Percentiles rank a stretch among this genome's conserved stretches.
Evolutionary conservation across 1,284 basidiomycete genomes (phyloP).

Genomic region (Cryptococcus amylolentus): DNA sequence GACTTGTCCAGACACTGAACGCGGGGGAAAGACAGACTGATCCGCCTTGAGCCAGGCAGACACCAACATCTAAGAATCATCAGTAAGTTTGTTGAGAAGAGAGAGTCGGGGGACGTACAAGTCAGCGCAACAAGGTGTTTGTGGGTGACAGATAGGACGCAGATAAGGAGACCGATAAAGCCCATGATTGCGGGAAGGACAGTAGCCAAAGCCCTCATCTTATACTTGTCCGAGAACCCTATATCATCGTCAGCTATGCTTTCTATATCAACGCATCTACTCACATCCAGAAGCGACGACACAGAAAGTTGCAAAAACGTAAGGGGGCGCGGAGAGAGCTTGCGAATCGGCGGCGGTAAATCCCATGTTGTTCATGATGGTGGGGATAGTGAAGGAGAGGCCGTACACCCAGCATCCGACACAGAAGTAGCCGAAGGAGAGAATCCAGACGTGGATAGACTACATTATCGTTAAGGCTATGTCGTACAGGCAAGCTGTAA

Average conservation of each 20-base stretch:
- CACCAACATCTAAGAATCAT: conserved; percentile 20
- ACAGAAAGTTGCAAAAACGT: conserved; percentile 16
- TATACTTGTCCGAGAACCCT: conserved; percentile 7
- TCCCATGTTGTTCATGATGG: conserved; percentile 12
- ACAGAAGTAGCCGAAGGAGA: conserved; percentile 17
- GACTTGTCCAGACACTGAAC: conserved; percentile 25
- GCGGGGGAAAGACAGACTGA: conserved; percentile 30
- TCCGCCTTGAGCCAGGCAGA: conserved; percentile 27
- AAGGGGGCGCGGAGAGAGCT: conserved; percentile 8
- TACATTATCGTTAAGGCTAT: conserved; percentile 1
- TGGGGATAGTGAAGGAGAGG: conserved; percentile 47
- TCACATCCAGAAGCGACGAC: conserved; percentile 16
- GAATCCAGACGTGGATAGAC: conserved; percentile 22
- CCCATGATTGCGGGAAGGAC: background rate
- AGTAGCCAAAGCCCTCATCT: background rate
- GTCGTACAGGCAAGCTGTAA: background rate
- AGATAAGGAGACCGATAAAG: background rate
- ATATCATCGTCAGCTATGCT: too few species aligned
- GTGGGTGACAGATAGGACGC: conserved; percentile 15
- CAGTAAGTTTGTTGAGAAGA: background rate
- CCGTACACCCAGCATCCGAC: conserved; percentile 51
- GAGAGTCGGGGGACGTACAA: conserved; percentile 12
- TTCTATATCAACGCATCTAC: background rate
- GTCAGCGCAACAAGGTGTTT: conserved; percentile 21
- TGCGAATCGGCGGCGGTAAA: conserved; percentile 3